Percentiles rank a stretch among this genome's conserved stretches.
phyloP scores from a whole-genome alignment of 768 basidiomycete species.

The Paxillus ammoniavirescens region DNA sequence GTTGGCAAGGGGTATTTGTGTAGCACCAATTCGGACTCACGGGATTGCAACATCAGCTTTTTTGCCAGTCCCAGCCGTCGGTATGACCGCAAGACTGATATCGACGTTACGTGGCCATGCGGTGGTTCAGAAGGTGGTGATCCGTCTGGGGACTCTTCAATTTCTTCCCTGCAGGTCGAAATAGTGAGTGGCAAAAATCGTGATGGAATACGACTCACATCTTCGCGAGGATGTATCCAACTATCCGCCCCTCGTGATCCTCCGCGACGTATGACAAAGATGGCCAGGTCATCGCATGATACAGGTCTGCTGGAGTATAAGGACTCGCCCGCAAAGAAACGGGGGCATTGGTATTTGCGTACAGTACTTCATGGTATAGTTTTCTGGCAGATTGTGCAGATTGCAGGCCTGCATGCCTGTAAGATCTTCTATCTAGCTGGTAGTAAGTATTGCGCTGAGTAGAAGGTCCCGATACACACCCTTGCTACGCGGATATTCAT shows the following conservation, averaged over 20 bases:
- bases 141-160: conserved; percentile 41
- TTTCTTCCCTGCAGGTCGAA: conserved; percentile 52
- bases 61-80: conserved; percentile 91
- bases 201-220: conserved; percentile 56
- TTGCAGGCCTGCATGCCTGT: conserved; percentile 94
- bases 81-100: conserved; percentile 89
- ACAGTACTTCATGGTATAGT: conserved; percentile 85
- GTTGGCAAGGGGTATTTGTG: neutral
- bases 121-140: conserved; percentile 50
- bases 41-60: conserved; percentile 90
- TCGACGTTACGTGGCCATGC: conserved; percentile 95
- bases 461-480: conserved; percentile 13
- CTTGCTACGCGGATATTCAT: conserved; percentile 34
- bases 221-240: conserved; percentile 95
- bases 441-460: conserved; percentile 13
- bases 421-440: conserved; percentile 75
- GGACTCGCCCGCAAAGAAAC: neutral
- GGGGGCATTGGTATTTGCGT: conserved; percentile 24
- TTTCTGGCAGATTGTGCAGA: conserved; percentile 89
- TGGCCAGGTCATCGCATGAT: conserved; percentile 90
- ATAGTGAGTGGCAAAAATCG: conserved; percentile 22
- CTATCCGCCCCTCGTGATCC: conserved; percentile 83
- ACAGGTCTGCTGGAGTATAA: conserved; percentile 63
- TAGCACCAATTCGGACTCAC: conserved; percentile 45
- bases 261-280: conserved; percentile 92